Conservation (phyloP, 2,329 filamentous ascomycete genomes). For the Epichloe sylvatica region DNA sequence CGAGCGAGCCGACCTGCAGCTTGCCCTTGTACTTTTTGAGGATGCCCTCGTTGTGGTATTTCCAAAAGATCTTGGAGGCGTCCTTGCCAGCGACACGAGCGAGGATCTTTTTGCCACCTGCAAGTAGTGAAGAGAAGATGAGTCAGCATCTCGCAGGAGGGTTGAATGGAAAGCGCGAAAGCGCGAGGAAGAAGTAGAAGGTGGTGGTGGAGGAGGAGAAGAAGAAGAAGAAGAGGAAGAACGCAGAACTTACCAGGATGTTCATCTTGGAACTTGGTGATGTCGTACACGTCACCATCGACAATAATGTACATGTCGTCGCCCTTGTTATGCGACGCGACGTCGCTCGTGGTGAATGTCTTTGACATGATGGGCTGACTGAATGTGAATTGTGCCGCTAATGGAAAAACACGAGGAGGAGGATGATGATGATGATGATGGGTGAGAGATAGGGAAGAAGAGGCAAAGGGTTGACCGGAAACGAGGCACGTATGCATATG, state of each 20-base stretch:
- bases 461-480: neutral
- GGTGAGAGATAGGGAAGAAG: neutral
- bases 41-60: constrained; percentile 72
- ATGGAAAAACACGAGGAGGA: no score
- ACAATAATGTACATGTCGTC: constrained; percentile 80
- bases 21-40: constrained; percentile 73
- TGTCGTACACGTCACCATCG: constrained; percentile 89
- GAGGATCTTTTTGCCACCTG: constrained; percentile 53
- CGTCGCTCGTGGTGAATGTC: constrained; percentile 70
- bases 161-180: neutral
- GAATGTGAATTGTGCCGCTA: neutral
- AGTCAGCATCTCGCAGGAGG: neutral
- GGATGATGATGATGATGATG: neutral
- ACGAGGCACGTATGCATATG: neutral
- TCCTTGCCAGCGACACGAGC: constrained; percentile 51
- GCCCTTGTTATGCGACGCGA: constrained; percentile 81
- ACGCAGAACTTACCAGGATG: constrained; percentile 51
- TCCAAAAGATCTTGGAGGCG: constrained; percentile 55
- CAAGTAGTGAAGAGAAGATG: neutral
- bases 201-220: no score
- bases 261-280: constrained; percentile 78
- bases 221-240: neutral
- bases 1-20: constrained; percentile 73
- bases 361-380: constrained; percentile 56
- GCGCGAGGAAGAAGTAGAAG: neutral